Percentiles rank a stretch among this genome's conserved stretches.
Conservation (phyloP, 257 asterid genomes). For the Knoxia roxburghii region DNA sequence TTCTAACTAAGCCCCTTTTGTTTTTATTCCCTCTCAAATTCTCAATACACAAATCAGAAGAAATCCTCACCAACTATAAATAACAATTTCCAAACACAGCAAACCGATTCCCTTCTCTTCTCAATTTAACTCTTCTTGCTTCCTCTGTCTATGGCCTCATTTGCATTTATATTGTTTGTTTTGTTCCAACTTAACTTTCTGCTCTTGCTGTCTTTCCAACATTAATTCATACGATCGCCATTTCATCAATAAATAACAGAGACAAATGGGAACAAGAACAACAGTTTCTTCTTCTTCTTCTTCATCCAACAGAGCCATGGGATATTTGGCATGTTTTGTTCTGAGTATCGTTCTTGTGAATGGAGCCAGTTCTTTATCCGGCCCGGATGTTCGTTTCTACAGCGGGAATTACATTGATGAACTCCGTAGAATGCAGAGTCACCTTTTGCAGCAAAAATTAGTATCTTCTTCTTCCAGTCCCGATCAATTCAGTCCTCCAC, state of each 20-base stretch:
- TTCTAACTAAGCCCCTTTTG: background rate
- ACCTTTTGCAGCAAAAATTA: slow-evolving; percentile 21
- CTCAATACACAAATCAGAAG: no score
- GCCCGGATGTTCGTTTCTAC: slow-evolving; percentile 1
- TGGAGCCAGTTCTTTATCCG: slow-evolving; percentile 17
- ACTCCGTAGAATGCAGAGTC: slow-evolving; percentile 18
- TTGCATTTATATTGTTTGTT: slow-evolving; percentile 1
- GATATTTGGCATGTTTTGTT: slow-evolving; percentile 7
- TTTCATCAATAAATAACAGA: background rate
- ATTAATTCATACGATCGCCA: background rate
- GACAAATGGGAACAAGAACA: slow-evolving; percentile 3
- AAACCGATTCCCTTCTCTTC: slow-evolving; percentile 11
- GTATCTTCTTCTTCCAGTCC: slow-evolving; percentile 14
- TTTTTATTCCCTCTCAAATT: background rate
- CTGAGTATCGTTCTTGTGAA: slow-evolving; percentile 6
- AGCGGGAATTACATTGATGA: slow-evolving; percentile 7
- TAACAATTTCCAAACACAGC: slow-evolving; percentile 10
- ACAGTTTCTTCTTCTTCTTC: no score
- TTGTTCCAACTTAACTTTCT: background rate
- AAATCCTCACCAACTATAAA: background rate
- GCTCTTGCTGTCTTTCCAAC: background rate
- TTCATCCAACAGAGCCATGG: slow-evolving; percentile 7
- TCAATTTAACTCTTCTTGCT: background rate
- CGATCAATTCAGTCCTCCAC: background rate
- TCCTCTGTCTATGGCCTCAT: slow-evolving; percentile 6